Evolutionary conservation across 352 stramenopile species (phyloP).

Genomic region (Globisporangium lucens): DNA sequence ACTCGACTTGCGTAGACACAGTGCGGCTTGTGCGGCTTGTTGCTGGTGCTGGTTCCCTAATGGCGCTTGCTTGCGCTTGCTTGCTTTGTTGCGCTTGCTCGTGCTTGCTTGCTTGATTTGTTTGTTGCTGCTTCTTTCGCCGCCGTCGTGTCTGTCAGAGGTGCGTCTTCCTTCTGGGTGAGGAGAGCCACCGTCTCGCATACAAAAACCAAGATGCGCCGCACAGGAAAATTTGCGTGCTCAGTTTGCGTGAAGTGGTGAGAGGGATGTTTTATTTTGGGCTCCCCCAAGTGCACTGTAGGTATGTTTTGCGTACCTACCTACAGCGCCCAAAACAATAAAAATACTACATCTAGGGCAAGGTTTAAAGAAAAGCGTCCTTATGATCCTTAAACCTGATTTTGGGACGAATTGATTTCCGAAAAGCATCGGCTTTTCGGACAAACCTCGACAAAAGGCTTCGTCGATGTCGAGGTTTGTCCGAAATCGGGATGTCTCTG

Average conservation of each 20-base stretch:
- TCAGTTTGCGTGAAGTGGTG: not conserved
- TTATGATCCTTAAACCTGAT: too few species aligned
- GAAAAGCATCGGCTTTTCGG: too few species aligned
- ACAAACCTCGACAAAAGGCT: too few species aligned
- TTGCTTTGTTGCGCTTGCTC: not conserved
- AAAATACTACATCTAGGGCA: too few species aligned
- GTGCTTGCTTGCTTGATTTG: not conserved
- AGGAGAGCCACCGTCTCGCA: not conserved
- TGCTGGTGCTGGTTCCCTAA: not conserved
- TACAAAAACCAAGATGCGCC: not conserved
- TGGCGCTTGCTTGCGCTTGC: not conserved
- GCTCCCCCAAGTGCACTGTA: too few species aligned
- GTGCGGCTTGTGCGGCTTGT: not conserved
- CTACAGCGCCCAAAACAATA: too few species aligned
- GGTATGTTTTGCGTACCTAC: too few species aligned
- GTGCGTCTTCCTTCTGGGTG: not conserved
- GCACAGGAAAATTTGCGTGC: not conserved
- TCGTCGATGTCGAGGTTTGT: too few species aligned
- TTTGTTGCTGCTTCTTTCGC: constrained; percentile 2
- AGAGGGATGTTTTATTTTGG: not conserved
- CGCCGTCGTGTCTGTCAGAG: not conserved
- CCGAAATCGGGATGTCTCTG: too few species aligned
- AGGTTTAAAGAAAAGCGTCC: too few species aligned
- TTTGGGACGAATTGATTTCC: too few species aligned
- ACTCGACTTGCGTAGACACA: not conserved